A percentile compares a stretch with the other conserved stretches of the same genome.
These are phyloP conservation scores for Termitomyces sp. DNA, from an alignment of 768 basidiomycete species.

Conservation along the genomic window DNA sequence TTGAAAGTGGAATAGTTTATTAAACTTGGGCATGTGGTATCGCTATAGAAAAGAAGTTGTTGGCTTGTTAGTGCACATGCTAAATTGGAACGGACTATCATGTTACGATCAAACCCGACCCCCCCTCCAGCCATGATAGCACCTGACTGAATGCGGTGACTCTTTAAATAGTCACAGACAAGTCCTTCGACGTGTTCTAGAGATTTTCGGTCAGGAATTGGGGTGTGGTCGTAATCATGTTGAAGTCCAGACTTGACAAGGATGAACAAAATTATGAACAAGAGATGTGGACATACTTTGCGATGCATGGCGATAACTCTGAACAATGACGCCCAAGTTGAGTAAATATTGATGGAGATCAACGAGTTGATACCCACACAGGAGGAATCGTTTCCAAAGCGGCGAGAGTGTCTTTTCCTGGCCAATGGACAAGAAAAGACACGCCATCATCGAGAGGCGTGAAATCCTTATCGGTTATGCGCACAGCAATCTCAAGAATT, in stretches of 20 bases:
- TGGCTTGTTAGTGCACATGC: neutral
- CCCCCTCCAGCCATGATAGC: constrained; percentile 5
- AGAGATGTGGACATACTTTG: neutral
- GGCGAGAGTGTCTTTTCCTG: neutral
- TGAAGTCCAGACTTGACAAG: neutral
- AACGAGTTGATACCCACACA: neutral
- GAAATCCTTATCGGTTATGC: constrained; percentile 5
- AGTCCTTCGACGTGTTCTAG: neutral
- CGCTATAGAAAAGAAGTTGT: neutral
- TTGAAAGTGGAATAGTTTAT: constrained; percentile 3
- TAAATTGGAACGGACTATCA: constrained; percentile 1
- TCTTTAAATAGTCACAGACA: neutral
- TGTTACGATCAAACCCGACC: neutral
- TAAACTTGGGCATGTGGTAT: neutral
- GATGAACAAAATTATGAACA: neutral
- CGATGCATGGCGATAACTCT: neutral
- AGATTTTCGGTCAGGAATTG: neutral
- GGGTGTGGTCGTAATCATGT: neutral
- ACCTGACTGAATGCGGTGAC: neutral
- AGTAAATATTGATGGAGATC: neutral
- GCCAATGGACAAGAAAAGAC: constrained; percentile 5
- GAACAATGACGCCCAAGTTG: neutral
- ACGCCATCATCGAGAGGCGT: constrained; percentile 3
- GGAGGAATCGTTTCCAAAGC: neutral
- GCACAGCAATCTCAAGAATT: constrained; percentile 6